A percentile compares a stretch with the other conserved stretches of the same genome.
Evolutionary conservation across 192 early-diverging fungal genomes (phyloP).

Genomic region (Coemansia sp.): DNA sequence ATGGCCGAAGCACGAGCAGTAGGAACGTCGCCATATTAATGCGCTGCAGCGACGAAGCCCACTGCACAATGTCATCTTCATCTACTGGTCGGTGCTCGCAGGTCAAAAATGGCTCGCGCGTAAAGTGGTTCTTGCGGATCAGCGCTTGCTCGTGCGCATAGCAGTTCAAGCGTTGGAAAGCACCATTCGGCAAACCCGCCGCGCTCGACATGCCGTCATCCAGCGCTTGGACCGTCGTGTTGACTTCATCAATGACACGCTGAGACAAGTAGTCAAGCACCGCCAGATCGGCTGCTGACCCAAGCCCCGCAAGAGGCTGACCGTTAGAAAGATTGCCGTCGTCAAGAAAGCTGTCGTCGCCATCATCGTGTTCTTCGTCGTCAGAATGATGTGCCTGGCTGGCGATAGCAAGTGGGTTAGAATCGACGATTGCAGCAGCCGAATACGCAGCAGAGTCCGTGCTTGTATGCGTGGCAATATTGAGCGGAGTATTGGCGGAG

Average conservation of each 20-base stretch:
- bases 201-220: background rate
- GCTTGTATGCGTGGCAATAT: background rate
- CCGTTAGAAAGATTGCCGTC: background rate
- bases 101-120: constrained; percentile 20
- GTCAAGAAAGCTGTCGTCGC: background rate
- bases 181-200: background rate
- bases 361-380: background rate
- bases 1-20: constrained; percentile 33
- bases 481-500: background rate
- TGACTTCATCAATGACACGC: constrained; percentile 24
- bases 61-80: constrained; percentile 25
- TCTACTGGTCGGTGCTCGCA: constrained; percentile 21
- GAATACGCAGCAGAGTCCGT: background rate
- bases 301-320: background rate
- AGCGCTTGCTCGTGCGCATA: constrained; percentile 38
- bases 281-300: constrained; percentile 27
- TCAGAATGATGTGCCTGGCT: background rate
- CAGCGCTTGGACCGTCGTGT: background rate
- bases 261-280: constrained; percentile 48
- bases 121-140: constrained; percentile 41
- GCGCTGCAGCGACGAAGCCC: constrained; percentile 31
- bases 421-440: background rate
- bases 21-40: constrained; percentile 43
- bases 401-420: background rate
- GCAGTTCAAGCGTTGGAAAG: constrained; percentile 23